Evolutionary conservation across 2,329 filamentous ascomycete genomes (phyloP), one percentile per base, ranked within the genome.

Genomic region (Monosporascus ibericus): DNA sequence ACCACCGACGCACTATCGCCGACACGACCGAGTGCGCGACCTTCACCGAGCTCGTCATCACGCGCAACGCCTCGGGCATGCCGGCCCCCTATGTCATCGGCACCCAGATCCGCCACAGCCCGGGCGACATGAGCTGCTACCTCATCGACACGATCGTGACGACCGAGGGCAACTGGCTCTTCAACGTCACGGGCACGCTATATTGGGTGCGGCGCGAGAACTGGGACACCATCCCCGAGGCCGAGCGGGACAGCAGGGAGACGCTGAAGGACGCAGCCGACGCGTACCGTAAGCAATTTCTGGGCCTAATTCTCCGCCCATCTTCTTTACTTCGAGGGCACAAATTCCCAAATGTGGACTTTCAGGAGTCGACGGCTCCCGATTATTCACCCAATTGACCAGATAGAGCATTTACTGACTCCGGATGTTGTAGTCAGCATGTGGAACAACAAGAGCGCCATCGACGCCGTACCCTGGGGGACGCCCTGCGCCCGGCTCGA

Each of bases 101-200:
- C 37, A 65, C 65, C 6, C 69, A 71, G 58, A 64, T 71, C 50
- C 64, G 63, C 8, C 66, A 70, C 55, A 55, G 53, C 42, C 52
- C 59, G 4, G 54, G 44, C 3, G 60, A 63, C 49, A 50, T 61
- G 50, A 60, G 58, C 47, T 49, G 61, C 27, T 59, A 62, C 24
- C 60, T 67, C 14, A 63, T 72, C 42, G 68, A 71, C 55, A 55
- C 61, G 7, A 58, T 68, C 44, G 65, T 65, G 8, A 69, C 68
- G 7, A 64, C 65, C 3, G 64, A 63, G 0, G 63, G 63, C 9
- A 65, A 67, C 27, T 71, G 69, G 68, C 60, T 70, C 8, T 72
- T 72, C 61, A 65, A 70, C 58, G 63, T 67, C 3, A 55, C 64
- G n/a, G 60, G 62, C 30, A 69, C 68, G 25, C 60, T 72, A 1